Conservation (phyloP, 2,329 filamentous ascomycete genomes). For the Metarhizium rileyi region DNA sequence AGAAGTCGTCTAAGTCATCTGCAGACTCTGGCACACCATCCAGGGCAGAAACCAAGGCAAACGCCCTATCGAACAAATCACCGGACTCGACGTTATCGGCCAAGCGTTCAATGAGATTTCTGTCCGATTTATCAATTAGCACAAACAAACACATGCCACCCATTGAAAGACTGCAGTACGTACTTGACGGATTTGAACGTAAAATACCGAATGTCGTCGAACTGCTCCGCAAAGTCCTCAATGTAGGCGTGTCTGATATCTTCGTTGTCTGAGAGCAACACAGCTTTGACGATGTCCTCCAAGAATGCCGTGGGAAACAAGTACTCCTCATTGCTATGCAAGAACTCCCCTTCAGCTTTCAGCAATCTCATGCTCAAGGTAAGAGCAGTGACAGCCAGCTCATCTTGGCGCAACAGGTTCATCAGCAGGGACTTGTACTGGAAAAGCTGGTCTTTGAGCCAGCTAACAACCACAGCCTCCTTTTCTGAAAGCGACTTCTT, state of each 20-base stretch:
- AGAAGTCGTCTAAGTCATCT: conserved; percentile 61
- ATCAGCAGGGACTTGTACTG: conserved; percentile 60
- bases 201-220: conserved; percentile 77
- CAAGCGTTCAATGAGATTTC: conserved; percentile 17
- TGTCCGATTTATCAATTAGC: conserved; percentile 9
- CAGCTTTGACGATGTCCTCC: conserved; percentile 47
- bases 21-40: conserved; percentile 60
- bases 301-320: conserved; percentile 63
- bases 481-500: conserved; percentile 59
- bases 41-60: conserved; percentile 55
- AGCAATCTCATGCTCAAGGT: conserved; percentile 75
- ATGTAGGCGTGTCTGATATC: conserved; percentile 62
- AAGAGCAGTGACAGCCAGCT: conserved; percentile 60
- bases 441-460: conserved; percentile 65
- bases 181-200: conserved; percentile 68
- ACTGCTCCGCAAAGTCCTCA: conserved; percentile 67
- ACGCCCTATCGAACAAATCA: conserved; percentile 42
- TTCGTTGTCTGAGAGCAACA: conserved; percentile 50
- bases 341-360: conserved; percentile 63
- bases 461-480: conserved; percentile 63
- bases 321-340: conserved; percentile 51
- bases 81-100: conserved; percentile 10
- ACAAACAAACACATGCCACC: not conserved
- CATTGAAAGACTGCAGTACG: conserved; percentile 24
- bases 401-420: conserved; percentile 50